Base-by-base conservation (phyloP, 331 rosid species). In the Pyrus hybrid region DNA sequence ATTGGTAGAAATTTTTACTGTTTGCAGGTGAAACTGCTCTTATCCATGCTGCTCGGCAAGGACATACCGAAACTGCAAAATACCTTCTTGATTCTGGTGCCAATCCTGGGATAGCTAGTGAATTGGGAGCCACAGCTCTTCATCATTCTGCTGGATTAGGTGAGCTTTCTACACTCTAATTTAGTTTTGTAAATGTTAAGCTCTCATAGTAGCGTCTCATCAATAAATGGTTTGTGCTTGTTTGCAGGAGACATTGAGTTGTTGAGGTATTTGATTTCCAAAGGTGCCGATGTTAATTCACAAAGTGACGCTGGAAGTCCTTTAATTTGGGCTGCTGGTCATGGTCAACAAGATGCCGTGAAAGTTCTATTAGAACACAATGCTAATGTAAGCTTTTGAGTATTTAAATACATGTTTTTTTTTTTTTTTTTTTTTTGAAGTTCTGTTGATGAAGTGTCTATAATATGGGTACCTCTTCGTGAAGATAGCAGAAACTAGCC, bases 271-370 rank as follows among this genome's bases (percentile, higher is more conserved):
- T 84, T 95, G 76, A 92, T 95, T 76, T 88, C 93, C 74, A 89
- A 74, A 85, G 97, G 86, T 78, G 71, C 84, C 20, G 87, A 85
- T 85, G 89, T 89, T 22, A 86, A 95, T 68, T 82, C 93, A 67
- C 93, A 95, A 76, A 90, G 98, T 76, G 99, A 95, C 25, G 80
- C 93, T 13, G 98, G 98, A 32, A 80, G 96, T 49, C 99, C 99
- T 61, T 80, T 95, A 81, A 86, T 92, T 70, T 92, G 98, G 98
- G 99, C 99, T 69, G 98, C 98, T 56, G 99, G 97, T 71, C 97
- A 88, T 81, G 93, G 80, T 81, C 99, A 95, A 77, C 83, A 79
- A 75, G 93, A 86, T 32, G 87, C 99, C 16, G 89, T 89, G 75
- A 85, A 83, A 66, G 73, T 86, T 80, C 83, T 95, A 28, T 77